These are phyloP conservation scores for Galerina marginata DNA, from an alignment of 768 basidiomycete genomes.

Conservation along the genomic window DNA sequence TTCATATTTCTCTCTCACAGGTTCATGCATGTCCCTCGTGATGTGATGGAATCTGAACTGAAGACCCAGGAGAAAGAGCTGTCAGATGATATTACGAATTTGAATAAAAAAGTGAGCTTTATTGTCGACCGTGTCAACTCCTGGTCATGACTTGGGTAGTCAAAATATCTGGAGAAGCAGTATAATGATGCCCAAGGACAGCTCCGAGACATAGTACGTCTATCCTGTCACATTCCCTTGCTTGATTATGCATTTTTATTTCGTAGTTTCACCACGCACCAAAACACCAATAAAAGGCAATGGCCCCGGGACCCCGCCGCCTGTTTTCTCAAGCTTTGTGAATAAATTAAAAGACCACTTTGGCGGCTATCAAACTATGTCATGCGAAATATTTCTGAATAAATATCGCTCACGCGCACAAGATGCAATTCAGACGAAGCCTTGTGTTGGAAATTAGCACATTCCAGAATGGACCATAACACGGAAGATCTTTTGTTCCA, in stretches of 20 bases:
- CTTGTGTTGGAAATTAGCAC: no score
- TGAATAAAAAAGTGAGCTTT: slow-evolving; percentile 80
- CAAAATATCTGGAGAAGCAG: slow-evolving; percentile 93
- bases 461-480: no score
- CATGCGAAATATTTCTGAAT: no score
- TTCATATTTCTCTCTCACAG: slow-evolving; percentile 41
- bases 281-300: slow-evolving; percentile 36
- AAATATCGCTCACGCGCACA: no score
- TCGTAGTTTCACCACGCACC: slow-evolving; percentile 63
- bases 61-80: slow-evolving; percentile 82
- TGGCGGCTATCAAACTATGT: no score
- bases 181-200: slow-evolving; percentile 89
- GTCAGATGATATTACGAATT: slow-evolving; percentile 77
- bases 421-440: no score
- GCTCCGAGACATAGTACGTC: slow-evolving; percentile 80
- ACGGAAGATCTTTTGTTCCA: no score
- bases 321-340: background rate
- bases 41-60: slow-evolving; percentile 78
- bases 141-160: slow-evolving; percentile 42
- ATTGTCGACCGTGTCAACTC: background rate
- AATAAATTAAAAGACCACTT: no score
- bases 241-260: background rate
- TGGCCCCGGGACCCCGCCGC: background rate
- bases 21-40: slow-evolving; percentile 89
- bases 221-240: background rate